These are phyloP conservation scores for Cymbopogon citratus DNA, from an alignment of 176 grass and related monocot genomes.

Conservation along the genomic window DNA sequence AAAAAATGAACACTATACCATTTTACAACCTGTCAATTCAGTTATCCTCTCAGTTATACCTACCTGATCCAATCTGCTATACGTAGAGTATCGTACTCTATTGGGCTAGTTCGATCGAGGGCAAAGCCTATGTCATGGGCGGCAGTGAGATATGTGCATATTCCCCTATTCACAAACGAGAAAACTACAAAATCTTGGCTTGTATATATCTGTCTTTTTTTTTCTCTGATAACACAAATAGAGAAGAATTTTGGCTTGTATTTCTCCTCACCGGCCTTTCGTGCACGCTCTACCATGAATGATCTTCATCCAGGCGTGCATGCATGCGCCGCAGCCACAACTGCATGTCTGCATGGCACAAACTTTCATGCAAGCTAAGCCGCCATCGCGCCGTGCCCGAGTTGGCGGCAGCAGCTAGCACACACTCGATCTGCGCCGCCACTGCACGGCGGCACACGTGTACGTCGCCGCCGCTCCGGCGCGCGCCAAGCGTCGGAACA, in stretches of 20 bases:
- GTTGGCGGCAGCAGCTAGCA: background rate
- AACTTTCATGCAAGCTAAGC: background rate
- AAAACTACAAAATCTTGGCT: background rate
- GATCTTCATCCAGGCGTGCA: background rate
- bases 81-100: background rate
- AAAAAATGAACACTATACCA: background rate
- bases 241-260: background rate
- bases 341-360: background rate
- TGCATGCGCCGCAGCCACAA: background rate
- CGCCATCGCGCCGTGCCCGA: background rate
- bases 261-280: background rate
- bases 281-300: background rate
- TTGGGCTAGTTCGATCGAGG: background rate
- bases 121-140: background rate
- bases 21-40: background rate
- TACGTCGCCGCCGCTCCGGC: background rate
- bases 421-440: no score
- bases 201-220: background rate
- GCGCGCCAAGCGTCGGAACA: background rate
- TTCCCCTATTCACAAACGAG: background rate
- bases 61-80: background rate
- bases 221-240: no score
- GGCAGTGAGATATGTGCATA: background rate
- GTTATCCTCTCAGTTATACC: background rate
- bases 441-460: background rate